phyloP scores from a whole-genome alignment of 2,329 filamentous ascomycete species.

The Colletotrichum sp. region DNA sequence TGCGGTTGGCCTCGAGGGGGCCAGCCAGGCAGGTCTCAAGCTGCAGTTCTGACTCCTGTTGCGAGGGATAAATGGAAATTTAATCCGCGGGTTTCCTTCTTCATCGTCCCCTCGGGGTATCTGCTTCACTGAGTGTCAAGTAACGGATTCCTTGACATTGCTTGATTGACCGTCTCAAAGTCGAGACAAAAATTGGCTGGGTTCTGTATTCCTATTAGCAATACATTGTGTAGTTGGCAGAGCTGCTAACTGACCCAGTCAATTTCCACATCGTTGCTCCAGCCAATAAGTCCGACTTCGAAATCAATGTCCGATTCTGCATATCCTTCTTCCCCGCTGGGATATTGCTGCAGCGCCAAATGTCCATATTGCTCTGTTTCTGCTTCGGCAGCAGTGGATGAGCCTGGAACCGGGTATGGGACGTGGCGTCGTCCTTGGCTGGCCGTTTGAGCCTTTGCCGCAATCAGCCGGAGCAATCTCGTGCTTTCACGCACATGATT shows the following conservation, averaged over 20 bases:
- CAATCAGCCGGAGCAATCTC: not conserved
- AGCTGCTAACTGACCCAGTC: not conserved
- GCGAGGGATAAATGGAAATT: not conserved
- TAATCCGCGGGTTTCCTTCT: not conserved
- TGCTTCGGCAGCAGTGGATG: not conserved
- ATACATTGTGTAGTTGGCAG: not conserved
- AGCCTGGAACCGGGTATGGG: not conserved
- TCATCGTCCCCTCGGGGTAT: not conserved
- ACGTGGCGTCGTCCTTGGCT: not conserved
- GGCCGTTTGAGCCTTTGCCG: not conserved
- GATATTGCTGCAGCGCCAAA: not conserved
- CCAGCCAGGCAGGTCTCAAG: not conserved
- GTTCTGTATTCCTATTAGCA: not conserved
- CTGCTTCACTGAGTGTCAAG: not conserved
- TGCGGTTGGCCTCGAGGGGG: not conserved
- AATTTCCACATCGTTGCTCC: not conserved
- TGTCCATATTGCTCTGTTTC: not conserved
- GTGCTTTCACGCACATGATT: not conserved
- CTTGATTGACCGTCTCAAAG: not conserved
- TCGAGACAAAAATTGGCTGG: not conserved
- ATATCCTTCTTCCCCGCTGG: not conserved
- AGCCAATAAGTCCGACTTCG: not conserved
- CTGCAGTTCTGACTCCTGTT: not conserved
- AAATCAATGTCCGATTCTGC: not conserved
- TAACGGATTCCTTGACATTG: not conserved